A percentile compares a stretch with the other conserved stretches of the same genome.
Conservation (phyloP, 129 eudicot species). For the Ambrosia artemisiifolia region DNA sequence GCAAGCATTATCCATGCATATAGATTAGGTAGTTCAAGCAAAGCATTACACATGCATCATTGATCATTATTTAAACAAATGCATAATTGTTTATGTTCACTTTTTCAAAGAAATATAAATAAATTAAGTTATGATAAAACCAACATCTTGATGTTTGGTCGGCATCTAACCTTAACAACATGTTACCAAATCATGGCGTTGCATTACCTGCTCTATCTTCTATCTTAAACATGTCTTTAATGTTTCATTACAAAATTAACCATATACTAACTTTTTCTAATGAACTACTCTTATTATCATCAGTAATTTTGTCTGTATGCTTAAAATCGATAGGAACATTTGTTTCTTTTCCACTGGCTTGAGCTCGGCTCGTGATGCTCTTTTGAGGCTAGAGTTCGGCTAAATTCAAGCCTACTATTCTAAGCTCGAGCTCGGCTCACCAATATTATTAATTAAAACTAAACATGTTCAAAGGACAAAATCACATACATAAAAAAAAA, state of each 20-base stretch:
- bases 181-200: constrained; percentile 14
- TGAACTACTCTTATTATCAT: neutral
- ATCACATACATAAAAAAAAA: too few relatives aligned
- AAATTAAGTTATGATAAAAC: constrained; percentile 16
- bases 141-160: constrained; percentile 53
- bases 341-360: neutral
- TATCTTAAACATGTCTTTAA: neutral
- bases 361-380: too few relatives aligned
- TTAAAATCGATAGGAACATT: neutral
- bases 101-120: neutral
- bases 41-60: constrained; percentile 24
- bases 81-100: constrained; percentile 7
- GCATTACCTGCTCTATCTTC: constrained; percentile 6
- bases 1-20: constrained; percentile 18
- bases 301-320: neutral
- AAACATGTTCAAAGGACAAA: too few relatives aligned
- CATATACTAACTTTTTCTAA: neutral
- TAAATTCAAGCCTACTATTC: too few relatives aligned
- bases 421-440: too few relatives aligned
- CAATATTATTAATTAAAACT: too few relatives aligned
- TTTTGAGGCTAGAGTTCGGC: too few relatives aligned
- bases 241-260: neutral
- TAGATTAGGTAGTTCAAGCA: neutral
- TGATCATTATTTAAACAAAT: constrained; percentile 1
- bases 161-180: constrained; percentile 56